Percentiles rank a stretch among this genome's conserved stretches.
Conservation (phyloP, 1,284 basidiomycete species). For the Rhodofomes roseus region DNA sequence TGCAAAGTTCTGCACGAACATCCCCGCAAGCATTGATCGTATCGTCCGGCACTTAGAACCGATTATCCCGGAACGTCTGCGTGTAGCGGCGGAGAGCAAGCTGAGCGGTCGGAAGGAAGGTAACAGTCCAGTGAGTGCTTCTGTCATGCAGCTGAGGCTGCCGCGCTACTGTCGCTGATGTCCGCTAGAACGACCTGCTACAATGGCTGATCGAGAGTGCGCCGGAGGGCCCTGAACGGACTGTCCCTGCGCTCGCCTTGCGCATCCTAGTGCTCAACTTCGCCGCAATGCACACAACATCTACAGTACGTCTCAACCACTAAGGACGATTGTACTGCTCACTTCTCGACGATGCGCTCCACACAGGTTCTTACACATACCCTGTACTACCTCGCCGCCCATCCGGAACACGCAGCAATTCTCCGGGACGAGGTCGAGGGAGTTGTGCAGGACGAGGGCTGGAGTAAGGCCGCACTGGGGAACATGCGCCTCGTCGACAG, state of each 20-base stretch:
- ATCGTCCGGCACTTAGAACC: background rate
- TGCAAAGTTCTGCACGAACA: background rate
- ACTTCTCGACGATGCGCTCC: too few species aligned
- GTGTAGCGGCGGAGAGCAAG: background rate
- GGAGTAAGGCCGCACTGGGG: slow-evolving; percentile 39
- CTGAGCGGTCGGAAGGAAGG: too few species aligned
- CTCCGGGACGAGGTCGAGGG: slow-evolving; percentile 43
- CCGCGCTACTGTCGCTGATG: background rate
- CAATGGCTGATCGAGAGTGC: slow-evolving; percentile 25
- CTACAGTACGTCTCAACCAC: slow-evolving; percentile 16
- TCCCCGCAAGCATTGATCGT: background rate
- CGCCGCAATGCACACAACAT: slow-evolving; percentile 29
- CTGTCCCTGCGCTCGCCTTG: slow-evolving; percentile 15
- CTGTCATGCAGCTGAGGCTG: background rate
- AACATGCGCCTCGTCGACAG: slow-evolving; percentile 51
- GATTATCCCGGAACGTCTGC: background rate
- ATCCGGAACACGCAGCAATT: slow-evolving; percentile 34
- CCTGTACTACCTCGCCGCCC: slow-evolving; percentile 37
- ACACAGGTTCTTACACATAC: slow-evolving; percentile 35
- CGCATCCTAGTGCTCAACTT: slow-evolving; percentile 27
- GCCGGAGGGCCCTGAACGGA: slow-evolving; percentile 5
- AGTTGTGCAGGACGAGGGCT: slow-evolving; percentile 36
- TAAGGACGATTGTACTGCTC: too few species aligned
- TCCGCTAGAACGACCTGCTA: background rate
- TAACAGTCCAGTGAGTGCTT: background rate